Conservation (phyloP, 1,284 basidiomycete species). For the Ceratobasidium sp. region DNA sequence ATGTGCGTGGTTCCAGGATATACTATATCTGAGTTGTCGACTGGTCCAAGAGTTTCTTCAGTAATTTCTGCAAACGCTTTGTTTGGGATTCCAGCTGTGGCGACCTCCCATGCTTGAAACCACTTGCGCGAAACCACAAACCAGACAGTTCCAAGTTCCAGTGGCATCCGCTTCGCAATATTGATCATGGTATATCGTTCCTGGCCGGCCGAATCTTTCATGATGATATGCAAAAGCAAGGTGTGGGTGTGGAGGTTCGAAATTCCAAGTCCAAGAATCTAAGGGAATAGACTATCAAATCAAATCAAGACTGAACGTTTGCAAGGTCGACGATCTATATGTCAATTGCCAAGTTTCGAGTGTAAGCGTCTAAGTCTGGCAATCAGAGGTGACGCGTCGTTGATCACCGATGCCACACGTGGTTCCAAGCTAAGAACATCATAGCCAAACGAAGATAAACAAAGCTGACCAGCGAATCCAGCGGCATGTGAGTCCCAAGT, state of each 20-base stretch:
- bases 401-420: neutral
- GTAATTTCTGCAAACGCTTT: slow-evolving; percentile 36
- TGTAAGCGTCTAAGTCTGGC: neutral
- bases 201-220: slow-evolving; percentile 53
- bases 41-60: slow-evolving; percentile 70
- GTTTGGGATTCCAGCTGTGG: slow-evolving; percentile 71
- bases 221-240: neutral
- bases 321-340: too few relatives aligned
- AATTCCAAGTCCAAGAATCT: neutral
- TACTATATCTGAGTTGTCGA: slow-evolving; percentile 79
- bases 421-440: neutral
- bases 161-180: slow-evolving; percentile 61
- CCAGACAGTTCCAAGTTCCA: slow-evolving; percentile 80
- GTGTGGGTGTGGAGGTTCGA: neutral
- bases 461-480: neutral
- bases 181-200: slow-evolving; percentile 68
- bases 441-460: neutral
- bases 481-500: too few relatives aligned
- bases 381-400: neutral
- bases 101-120: slow-evolving; percentile 81
- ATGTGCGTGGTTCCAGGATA: slow-evolving; percentile 56
- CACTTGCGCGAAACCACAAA: slow-evolving; percentile 79
- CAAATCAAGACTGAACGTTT: neutral
- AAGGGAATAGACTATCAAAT: neutral
- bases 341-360: neutral